Base-by-base conservation (phyloP, 768 basidiomycete species). In the Porphyrellus cyaneotinctus region DNA sequence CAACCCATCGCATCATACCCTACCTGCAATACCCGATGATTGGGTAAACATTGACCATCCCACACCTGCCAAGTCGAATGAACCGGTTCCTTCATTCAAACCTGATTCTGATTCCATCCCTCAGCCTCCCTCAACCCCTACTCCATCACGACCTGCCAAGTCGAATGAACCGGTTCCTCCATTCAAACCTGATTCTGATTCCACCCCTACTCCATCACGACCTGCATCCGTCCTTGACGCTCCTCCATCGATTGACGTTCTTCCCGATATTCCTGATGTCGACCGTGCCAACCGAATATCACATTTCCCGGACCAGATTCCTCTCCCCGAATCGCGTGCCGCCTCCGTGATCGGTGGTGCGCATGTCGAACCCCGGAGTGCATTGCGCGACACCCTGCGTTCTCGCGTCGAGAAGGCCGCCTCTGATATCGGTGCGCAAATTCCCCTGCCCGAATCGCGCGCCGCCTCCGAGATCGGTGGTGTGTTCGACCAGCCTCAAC, bases 391-490 rank as follows among this genome's bases (percentile, higher is more conserved):
- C 49, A 51, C n/a, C 41, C n/a, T 53, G 54, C 49, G 50, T 39
- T 49, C 61, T 38, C 39, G 46, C 17, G 7, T 49, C 4, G 58
- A 60, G 28, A 67, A 56, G 43, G 57, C 59, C 13, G 28, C 44
- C 13, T 60, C 64, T 11, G 67, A 70, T 28, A 44, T 69, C 6
- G 69, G 64, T 6, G 32, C 26, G 4, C 26, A 54, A 46, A 49
- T 69, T 3, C 58, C 61, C 15, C 62, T 69, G 15, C 67, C 68
- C 14, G 49, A 56, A 35, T 67, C 69, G n/a, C 67, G 68, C 4
- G 67, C 68, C 1, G 64, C 57, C 15, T 70, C 69, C 1, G 68
- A 62, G 45, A 57, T 69, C 8, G 69, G 63, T 12, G 58, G 67
- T 14, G 51, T 60, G 14, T 58, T 35, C 15, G 66, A 68, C 30